Conservation (phyloP, 148 eudicot genomes). For the Euryodendron excelsum region DNA sequence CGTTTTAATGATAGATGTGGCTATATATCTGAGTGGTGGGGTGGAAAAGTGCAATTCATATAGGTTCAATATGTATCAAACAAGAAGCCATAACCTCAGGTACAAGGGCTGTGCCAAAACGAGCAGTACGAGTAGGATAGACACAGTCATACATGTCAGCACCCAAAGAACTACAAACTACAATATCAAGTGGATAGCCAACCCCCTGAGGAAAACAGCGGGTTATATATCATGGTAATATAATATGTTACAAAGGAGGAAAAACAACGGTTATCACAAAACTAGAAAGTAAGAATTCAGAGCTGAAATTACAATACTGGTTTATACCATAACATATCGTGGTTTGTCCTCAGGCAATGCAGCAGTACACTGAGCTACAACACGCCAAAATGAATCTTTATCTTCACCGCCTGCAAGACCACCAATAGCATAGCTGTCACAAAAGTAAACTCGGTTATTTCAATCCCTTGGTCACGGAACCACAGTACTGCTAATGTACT, state of each 20-base stretch:
- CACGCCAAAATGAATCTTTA: constrained; percentile 95
- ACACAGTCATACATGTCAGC: constrained; percentile 98
- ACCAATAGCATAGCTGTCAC: constrained; percentile 92
- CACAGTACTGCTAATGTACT: neutral
- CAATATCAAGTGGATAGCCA: constrained; percentile 89
- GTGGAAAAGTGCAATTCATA: neutral
- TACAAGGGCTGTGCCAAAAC: constrained; percentile 90
- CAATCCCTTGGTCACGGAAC: constrained; percentile 11
- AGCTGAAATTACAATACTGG: neutral
- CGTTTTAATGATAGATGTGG: neutral
- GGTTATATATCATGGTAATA: constrained; percentile 5
- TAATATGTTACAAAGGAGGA: neutral
- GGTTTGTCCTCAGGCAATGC: constrained; percentile 86
- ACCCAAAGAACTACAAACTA: constrained; percentile 94
- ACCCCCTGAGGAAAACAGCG: constrained; percentile 57
- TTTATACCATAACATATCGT: constrained; percentile 78
- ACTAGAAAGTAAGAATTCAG: neutral
- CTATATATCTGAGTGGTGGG: neutral
- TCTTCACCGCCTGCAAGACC: constrained; percentile 98
- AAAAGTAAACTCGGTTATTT: constrained; percentile 31
- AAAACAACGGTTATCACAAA: neutral
- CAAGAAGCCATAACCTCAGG: constrained; percentile 54
- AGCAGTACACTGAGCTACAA: constrained; percentile 95
- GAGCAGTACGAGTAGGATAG: constrained; percentile 94
- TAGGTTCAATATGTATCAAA: constrained; percentile 1